These are phyloP conservation scores for Brettanomyces naardenensis DNA, from an alignment of 805 yeast genomes.

Conservation along the genomic window DNA sequence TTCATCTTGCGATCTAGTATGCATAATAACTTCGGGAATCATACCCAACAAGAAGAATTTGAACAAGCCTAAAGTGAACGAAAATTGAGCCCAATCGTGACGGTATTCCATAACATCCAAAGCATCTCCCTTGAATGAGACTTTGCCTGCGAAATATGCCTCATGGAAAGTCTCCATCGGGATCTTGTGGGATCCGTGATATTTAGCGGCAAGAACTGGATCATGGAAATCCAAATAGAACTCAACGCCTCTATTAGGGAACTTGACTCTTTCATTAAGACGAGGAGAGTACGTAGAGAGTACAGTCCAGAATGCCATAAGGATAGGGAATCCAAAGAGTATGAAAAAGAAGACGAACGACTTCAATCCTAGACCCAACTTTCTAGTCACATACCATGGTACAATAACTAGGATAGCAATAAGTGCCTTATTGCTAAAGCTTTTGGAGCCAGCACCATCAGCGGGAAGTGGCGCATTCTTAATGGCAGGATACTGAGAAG, in stretches of 20 bases:
- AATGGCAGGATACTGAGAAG: constrained; percentile 51
- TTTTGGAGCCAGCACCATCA: constrained; percentile 81
- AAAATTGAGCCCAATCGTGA: constrained; percentile 85
- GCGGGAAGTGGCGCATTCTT: constrained; percentile 85
- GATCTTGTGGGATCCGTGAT: constrained; percentile 66
- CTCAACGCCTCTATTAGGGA: constrained; percentile 73
- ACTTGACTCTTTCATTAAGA: constrained; percentile 63
- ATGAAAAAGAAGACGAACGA: constrained; percentile 55
- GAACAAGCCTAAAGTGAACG: constrained; percentile 70
- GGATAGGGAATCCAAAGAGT: constrained; percentile 55
- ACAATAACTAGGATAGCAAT: constrained; percentile 40
- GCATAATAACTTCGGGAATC: constrained; percentile 90
- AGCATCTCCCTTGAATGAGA: constrained; percentile 80
- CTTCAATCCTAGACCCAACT: constrained; percentile 62
- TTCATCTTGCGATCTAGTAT: constrained; percentile 89
- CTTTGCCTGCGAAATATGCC: constrained; percentile 75
- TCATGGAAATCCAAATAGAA: constrained; percentile 79
- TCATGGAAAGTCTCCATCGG: constrained; percentile 93
- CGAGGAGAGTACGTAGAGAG: constrained; percentile 75
- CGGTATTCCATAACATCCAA: constrained; percentile 78
- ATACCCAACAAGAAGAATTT: constrained; percentile 76
- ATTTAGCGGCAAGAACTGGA: constrained; percentile 56
- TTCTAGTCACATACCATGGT: constrained; percentile 57
- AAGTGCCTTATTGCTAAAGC: constrained; percentile 58
- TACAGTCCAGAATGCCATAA: constrained; percentile 78